A percentile compares a stretch with the other conserved stretches of the same genome.
phyloP scores from a whole-genome alignment of 306 rosid species.

The Pyrus bretschneideri region DNA sequence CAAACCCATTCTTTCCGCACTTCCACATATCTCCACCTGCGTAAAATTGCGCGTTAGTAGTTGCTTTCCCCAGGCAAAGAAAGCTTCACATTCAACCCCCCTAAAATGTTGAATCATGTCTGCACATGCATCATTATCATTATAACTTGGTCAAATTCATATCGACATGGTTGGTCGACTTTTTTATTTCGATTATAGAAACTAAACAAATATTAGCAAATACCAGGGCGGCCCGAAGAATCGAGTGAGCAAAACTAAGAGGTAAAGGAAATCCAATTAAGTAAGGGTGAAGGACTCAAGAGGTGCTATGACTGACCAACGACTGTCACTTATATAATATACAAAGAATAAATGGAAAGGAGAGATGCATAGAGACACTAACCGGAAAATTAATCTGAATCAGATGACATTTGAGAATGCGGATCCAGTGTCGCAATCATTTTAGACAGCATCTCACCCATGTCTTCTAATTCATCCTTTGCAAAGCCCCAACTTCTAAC shows the following conservation, averaged over 20 bases:
- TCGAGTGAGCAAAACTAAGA: too few relatives aligned
- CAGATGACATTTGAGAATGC: constrained; percentile 43
- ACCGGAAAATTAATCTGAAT: constrained; percentile 55
- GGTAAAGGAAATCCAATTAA: not conserved
- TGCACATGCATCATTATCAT: not conserved
- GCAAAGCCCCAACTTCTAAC: constrained; percentile 73
- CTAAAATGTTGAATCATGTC: not conserved
- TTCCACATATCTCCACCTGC: not conserved
- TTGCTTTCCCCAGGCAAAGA: not conserved
- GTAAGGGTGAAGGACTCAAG: too few relatives aligned
- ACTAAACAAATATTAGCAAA: not conserved
- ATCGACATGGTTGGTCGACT: not conserved
- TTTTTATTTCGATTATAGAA: not conserved
- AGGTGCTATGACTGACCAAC: not conserved
- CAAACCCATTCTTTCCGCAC: not conserved
- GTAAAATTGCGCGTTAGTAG: not conserved
- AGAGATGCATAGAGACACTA: not conserved
- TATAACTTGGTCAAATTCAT: not conserved
- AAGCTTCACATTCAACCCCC: not conserved
- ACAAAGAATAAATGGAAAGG: not conserved
- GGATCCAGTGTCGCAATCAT: constrained; percentile 54
- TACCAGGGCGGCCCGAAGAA: not conserved
- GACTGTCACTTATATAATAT: not conserved
- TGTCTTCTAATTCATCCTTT: constrained; percentile 69
- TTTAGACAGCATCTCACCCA: constrained; percentile 72